phyloP scores from a whole-genome alignment of 2,329 filamentous ascomycete genomes.

The Camillea tinctor region DNA sequence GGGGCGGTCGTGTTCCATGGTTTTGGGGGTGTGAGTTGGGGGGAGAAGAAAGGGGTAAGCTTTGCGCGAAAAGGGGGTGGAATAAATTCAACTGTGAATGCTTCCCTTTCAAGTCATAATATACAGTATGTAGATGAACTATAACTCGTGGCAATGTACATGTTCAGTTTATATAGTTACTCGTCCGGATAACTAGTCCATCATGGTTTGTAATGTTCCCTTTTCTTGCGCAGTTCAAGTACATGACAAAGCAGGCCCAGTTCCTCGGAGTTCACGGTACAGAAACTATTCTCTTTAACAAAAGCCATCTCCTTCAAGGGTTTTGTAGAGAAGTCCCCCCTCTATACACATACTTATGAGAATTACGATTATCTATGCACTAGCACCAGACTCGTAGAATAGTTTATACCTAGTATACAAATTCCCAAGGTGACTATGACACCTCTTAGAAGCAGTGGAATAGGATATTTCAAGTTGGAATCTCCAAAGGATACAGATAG shows the following conservation, averaged over 20 bases:
- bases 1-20: constrained; percentile 22
- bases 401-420: background rate
- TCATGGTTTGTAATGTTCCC: background rate
- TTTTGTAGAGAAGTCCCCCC: background rate
- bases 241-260: background rate
- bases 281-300: background rate
- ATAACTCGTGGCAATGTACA: background rate
- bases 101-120: too few relatives aligned
- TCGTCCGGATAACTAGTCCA: background rate
- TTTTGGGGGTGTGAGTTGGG: background rate
- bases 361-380: background rate
- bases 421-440: background rate
- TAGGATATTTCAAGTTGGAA: background rate
- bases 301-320: background rate
- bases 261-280: background rate
- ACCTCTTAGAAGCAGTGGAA: background rate
- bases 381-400: background rate
- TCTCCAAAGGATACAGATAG: background rate
- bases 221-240: background rate
- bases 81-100: too few relatives aligned
- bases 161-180: background rate
- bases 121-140: too few relatives aligned
- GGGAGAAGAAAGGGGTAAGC: background rate
- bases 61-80: background rate
- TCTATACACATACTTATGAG: background rate